Evolutionary conservation across 2,329 filamentous ascomycete species (phyloP), one percentile per base, ranked within the genome.

Genomic region (Stenocarpella maydis): DNA sequence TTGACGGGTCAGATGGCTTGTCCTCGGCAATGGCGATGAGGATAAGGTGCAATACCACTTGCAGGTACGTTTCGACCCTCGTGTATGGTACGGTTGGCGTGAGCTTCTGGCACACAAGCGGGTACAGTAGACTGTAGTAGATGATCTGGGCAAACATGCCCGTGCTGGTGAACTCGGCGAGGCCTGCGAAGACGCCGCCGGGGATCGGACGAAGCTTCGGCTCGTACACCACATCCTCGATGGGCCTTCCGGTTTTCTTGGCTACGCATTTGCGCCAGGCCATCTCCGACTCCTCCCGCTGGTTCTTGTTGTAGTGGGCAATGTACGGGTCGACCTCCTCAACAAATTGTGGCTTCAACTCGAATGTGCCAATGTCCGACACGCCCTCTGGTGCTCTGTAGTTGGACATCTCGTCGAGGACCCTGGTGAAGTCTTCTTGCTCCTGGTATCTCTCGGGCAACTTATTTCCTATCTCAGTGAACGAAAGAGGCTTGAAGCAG

Each of bases 401-500:
- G 2, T 86, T 92, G 4, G 96, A 93, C 85, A 98, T 95, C 73
- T 95, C 91, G 70, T 94, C 90, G 7, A 99, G 86, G 2, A 98
- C 90, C 34, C 89, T 87, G 72, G 95, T 90, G 79, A 98, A 97
- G 70, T 94, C 91, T 72, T 97, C 94, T 71, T 93, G 91, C 69
- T 98, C 96, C 72, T 94, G 91, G 69, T 96, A 91, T 75, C 94
- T 93, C 76, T 99, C 96, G 0, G 94, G 93, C 21, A 99, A 84
- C 73, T 95, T 94, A 74, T 87, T 88, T 58, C 91, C 92, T 67
- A 99, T 91, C 73, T 98, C 96, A 14, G 95, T 97, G 82, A 96
- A 98, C 0, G 95, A 97, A 7, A 99, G 84, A 0, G 96, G 95
- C 80, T 97, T 97, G 85, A 98, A 98, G 83, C 95, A 98, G 34